Evolutionary conservation across 2,329 filamentous ascomycete genomes (phyloP), one percentile per base, ranked within the genome.

Genomic region (Colletotrichum sp.): DNA sequence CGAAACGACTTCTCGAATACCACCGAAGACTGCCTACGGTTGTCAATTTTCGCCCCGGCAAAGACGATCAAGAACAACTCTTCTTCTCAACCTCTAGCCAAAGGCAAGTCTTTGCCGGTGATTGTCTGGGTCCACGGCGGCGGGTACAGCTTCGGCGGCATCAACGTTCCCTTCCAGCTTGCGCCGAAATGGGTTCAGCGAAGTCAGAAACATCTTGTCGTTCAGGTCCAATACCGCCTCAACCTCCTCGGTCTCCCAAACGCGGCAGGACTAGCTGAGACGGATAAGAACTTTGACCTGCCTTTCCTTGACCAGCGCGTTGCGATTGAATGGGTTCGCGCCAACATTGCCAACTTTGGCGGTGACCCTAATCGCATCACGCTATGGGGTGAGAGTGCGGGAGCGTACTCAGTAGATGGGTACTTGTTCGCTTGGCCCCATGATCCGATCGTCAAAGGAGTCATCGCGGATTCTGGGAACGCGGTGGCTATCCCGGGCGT

Each of bases 281-380:
- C 10, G 1, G 6, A 32, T 2, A 21, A 36, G 30, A 61, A 61
- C 32, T 32, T 36, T 1, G 32, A 61, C n/a, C 28, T 36, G 30
- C 28, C 58, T 21, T 32, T 61, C 12, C 0, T 89, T 89, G 89
- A 91, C 78, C 89, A 91, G 78, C 85, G 88, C 3, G 76, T 83
- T 3, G 88, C 87, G 0, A 81, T 90, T 1, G 86, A 89, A 79
- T 90, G 88, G 88, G 78, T 89, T 0, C 83, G 82, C 7, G 81
- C 85, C 61, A 89, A 90, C 77, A 86, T 89, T 58, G 82, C 79
- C 10, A 78, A 77, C 1, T 90, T 90, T 77, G 87, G 87, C 62
- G 89, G 89, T 30, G 84, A 88, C 71, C 78, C 83, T 2, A 61
- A 74, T 13, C 80, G 80, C 10, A 88, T 89, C 73, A 82, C 83